Percentiles rank a stretch among this genome's conserved stretches.
phyloP scores from a whole-genome alignment of 768 basidiomycete genomes.

The Psilocybe cubensis region DNA sequence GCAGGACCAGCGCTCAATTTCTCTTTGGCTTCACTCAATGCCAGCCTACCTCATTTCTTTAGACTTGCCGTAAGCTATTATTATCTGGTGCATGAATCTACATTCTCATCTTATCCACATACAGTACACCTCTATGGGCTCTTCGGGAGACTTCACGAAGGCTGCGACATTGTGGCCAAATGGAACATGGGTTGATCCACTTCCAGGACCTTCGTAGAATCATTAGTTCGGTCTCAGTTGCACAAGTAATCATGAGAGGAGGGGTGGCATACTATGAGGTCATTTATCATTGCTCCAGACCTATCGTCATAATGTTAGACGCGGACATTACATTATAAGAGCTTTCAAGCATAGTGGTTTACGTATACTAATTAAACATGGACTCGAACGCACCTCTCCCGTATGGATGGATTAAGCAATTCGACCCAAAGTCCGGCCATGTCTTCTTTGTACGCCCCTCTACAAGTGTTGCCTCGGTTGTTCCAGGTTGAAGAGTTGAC shows the following conservation, averaged over 20 bases:
- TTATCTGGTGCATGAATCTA: too few relatives aligned
- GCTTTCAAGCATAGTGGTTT: neutral
- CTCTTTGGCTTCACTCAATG: slow-evolving; percentile 64
- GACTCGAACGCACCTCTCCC: slow-evolving; percentile 41
- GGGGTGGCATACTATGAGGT: slow-evolving; percentile 12
- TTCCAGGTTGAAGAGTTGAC: neutral
- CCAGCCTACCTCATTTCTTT: slow-evolving; percentile 74
- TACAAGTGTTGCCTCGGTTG: neutral
- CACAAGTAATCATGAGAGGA: neutral
- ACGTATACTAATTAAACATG: slow-evolving; percentile 5
- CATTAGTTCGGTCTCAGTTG: neutral
- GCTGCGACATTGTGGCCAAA: slow-evolving; percentile 78
- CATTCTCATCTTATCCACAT: too few relatives aligned
- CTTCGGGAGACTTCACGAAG: slow-evolving; percentile 78
- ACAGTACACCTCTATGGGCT: slow-evolving; percentile 51
- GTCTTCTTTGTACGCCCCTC: slow-evolving; percentile 49
- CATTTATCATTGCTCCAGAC: slow-evolving; percentile 7
- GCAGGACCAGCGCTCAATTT: slow-evolving; percentile 72
- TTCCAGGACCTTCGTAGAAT: slow-evolving; percentile 62
- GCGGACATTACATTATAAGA: slow-evolving; percentile 2
- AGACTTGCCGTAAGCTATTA: slow-evolving; percentile 65
- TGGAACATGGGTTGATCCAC: slow-evolving; percentile 80
- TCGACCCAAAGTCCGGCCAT: slow-evolving; percentile 44
- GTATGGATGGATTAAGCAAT: slow-evolving; percentile 58
- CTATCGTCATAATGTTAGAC: slow-evolving; percentile 13